A percentile compares a stretch with the other conserved stretches of the same genome.
phyloP scores from a whole-genome alignment of 805 yeast genomes.

The Ogataea naganishii region DNA sequence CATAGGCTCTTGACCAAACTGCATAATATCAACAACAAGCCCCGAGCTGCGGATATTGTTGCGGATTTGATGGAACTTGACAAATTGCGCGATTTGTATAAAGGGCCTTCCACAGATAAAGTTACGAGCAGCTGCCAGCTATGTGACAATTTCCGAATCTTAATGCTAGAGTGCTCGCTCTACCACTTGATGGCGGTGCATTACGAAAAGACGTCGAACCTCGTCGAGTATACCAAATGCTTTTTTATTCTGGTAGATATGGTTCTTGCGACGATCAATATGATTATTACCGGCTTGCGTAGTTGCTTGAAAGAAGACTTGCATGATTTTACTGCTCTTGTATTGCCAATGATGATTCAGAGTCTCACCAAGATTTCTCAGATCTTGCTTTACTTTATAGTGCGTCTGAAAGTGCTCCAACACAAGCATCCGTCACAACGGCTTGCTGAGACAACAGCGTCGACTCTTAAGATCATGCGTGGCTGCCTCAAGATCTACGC shows the following conservation, averaged over 20 bases:
- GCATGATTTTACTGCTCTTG: slow-evolving; percentile 4
- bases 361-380: slow-evolving; percentile 8
- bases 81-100: slow-evolving; percentile 2
- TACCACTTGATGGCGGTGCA: too few species aligned
- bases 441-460: slow-evolving; percentile 1
- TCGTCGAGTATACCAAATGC: too few species aligned
- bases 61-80: slow-evolving; percentile 7
- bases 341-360: slow-evolving; percentile 5
- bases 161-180: too few species aligned
- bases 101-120: too few species aligned
- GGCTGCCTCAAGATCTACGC: slow-evolving; percentile 7
- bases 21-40: slow-evolving; percentile 10
- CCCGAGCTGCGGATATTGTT: slow-evolving; percentile 16
- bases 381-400: slow-evolving; percentile 7
- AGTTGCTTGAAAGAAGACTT: background rate
- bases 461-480: slow-evolving; percentile 4
- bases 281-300: background rate
- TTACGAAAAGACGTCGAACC: too few species aligned
- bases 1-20: slow-evolving; percentile 12
- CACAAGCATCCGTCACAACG: background rate
- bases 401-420: slow-evolving; percentile 6
- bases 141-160: too few species aligned
- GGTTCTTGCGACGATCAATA: too few species aligned
- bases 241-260: too few species aligned
- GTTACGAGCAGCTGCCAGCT: too few species aligned